Percentiles rank a stretch among this genome's conserved stretches.
Evolutionary conservation across 2,329 filamentous ascomycete genomes (phyloP).

Genomic region (Aspergillus piperis): DNA sequence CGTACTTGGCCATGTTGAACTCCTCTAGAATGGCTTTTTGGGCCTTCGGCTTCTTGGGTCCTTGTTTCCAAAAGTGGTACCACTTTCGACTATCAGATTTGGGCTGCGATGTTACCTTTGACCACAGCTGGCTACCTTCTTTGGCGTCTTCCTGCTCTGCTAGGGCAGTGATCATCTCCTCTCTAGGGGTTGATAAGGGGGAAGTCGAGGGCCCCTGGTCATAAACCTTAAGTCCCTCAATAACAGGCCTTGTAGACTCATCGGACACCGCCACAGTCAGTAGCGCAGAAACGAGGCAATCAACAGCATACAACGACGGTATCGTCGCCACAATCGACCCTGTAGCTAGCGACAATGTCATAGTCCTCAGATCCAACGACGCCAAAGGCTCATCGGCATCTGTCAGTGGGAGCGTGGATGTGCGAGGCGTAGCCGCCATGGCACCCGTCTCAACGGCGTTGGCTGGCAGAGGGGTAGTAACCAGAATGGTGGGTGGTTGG

Average conservation of each 20-base stretch:
- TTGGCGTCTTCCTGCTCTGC: constrained; percentile 47
- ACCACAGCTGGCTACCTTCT: constrained; percentile 40
- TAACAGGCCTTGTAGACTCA: constrained; percentile 39
- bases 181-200: constrained; percentile 22
- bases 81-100: constrained; percentile 18
- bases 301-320: constrained; percentile 51
- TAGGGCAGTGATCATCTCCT: constrained; percentile 38
- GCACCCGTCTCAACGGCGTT: constrained; percentile 38
- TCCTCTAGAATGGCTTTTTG: constrained; percentile 40
- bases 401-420: constrained; percentile 43
- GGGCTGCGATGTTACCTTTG: constrained; percentile 31
- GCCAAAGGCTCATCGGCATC: constrained; percentile 44
- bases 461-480: constrained; percentile 40
- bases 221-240: constrained; percentile 40
- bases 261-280: constrained; percentile 49
- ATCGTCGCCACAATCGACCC: constrained; percentile 43
- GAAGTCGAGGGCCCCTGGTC: constrained; percentile 19
- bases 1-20: constrained; percentile 49
- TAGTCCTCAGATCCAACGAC: constrained; percentile 46
- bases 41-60: constrained; percentile 21
- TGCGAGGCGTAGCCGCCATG: constrained; percentile 36
- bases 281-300: constrained; percentile 49
- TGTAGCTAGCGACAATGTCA: constrained; percentile 44
- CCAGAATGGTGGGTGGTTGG: constrained; percentile 39
- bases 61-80: constrained; percentile 21